Percentiles rank a stretch among this genome's conserved stretches.
Evolutionary conservation across 306 rosid genomes (phyloP).

Genomic region (Pterocarpus macrocarpus): DNA sequence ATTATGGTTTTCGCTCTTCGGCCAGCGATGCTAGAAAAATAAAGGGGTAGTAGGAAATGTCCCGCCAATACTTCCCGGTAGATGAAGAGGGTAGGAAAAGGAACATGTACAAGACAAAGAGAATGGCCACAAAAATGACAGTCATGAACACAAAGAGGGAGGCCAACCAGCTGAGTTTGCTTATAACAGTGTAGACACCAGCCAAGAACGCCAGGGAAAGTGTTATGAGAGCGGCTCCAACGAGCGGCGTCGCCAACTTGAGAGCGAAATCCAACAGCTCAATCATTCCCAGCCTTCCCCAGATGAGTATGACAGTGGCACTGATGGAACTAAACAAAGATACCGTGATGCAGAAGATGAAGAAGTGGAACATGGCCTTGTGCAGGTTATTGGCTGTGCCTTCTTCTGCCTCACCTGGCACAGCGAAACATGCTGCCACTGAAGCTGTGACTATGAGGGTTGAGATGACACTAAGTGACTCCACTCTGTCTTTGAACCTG

Average conservation of each 20-base stretch:
- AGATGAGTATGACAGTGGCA: conserved; percentile 46
- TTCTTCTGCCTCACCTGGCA: conserved; percentile 28
- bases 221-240: conserved; percentile 44
- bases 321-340: conserved; percentile 45
- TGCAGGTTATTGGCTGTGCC: conserved; percentile 36
- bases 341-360: conserved; percentile 44
- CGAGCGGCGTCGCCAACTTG: conserved; percentile 18
- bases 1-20: neutral
- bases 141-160: conserved; percentile 8
- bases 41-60: conserved; percentile 33
- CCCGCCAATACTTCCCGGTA: neutral
- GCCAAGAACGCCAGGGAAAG: conserved; percentile 49
- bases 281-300: conserved; percentile 45
- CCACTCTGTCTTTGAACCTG: conserved; percentile 13
- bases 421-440: conserved; percentile 50
- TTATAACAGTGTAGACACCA: conserved; percentile 41
- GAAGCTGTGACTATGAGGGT: conserved; percentile 48
- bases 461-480: conserved; percentile 42
- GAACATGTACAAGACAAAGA: neutral
- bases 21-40: neutral
- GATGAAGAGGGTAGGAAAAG: conserved; percentile 13
- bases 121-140: neutral
- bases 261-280: neutral
- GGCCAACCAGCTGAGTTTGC: conserved; percentile 43
- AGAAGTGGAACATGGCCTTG: conserved; percentile 15